Base-by-base conservation (phyloP, 2,329 filamentous ascomycete species). In the Boeremia lycopersici region DNA sequence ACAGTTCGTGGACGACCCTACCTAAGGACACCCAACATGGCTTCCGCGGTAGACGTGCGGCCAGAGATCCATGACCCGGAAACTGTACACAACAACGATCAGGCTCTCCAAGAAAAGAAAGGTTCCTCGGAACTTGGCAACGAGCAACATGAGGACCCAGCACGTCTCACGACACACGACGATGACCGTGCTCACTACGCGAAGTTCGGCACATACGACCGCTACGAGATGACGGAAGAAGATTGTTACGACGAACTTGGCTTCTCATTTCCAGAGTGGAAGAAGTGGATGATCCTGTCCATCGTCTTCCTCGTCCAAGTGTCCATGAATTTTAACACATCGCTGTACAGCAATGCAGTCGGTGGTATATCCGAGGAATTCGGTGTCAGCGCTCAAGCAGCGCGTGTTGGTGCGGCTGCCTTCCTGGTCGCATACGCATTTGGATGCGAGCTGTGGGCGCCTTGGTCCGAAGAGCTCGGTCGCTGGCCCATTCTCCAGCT, bases 371-470 rank as follows among this genome's bases (percentile, higher is more conserved):
- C 83, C 0, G 78, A 86, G 17, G 82, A 91, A 57, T 95, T 90
- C 61, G 62, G 76, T 41, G 86, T 93, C 57, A 88, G 86, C 57
- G 77, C 78, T 26, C 88, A 91, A 72, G 85, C 83, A 4, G 89
- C 87, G 4, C 84, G 89, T 49, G 83, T 85, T 52, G 90, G 90
- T 70, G 89, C 89, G 55, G 88, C 89, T 77, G 84, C 92, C 59
- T 95, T 93, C 77, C 77, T 96, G 34, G 82, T 95, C 45, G 74
- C 87, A 2, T 95, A 96, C 72, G 90, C 90, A 33, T 93, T 95
- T 70, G 91, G 91, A 31, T 95, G 91, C 72, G 91, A 95, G 74
- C 81, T 93, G 0, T 95, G 91, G 91, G 91, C 91, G 0, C 91
- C 91, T 0, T 95, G 90, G 89, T 89, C 86, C 40, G 91, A 96